A percentile compares a stretch with the other conserved stretches of the same genome.
Conservation (phyloP, 1,284 basidiomycete genomes). For the Irpex rosettiformis region DNA sequence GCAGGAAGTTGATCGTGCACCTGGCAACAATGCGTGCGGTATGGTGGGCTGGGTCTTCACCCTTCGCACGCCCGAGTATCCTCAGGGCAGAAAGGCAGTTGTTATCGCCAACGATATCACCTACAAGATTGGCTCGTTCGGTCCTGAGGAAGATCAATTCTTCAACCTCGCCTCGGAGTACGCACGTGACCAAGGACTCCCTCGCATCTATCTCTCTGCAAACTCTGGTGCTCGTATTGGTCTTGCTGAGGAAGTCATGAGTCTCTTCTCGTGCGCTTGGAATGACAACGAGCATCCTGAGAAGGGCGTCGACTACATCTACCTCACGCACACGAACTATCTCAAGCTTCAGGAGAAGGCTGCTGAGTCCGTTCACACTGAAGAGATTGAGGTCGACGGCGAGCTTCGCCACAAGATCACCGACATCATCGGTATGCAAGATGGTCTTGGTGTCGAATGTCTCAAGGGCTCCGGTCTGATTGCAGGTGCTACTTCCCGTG, state of each 20-base stretch:
- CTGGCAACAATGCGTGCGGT: slow-evolving; percentile 93
- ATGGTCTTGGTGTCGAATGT: slow-evolving; percentile 98
- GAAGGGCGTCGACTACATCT: slow-evolving; percentile 97
- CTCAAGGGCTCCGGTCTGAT: slow-evolving; percentile 96
- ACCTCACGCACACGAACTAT: slow-evolving; percentile 85
- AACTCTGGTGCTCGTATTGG: slow-evolving; percentile 98
- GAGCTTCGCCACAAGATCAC: slow-evolving; percentile 92
- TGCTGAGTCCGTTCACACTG: slow-evolving; percentile 74
- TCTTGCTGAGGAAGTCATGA: slow-evolving; percentile 89
- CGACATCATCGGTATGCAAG: slow-evolving; percentile 93
- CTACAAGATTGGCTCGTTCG: slow-evolving; percentile 98
- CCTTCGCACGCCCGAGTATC: slow-evolving; percentile 91
- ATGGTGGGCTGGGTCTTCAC: slow-evolving; percentile 99
- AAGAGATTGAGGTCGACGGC: slow-evolving; percentile 83
- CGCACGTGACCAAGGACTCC: slow-evolving; percentile 84
- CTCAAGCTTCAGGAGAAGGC: slow-evolving; percentile 83
- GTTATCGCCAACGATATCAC: slow-evolving; percentile 99
- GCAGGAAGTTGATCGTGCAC: slow-evolving; percentile 85
- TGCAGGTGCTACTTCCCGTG: slow-evolving; percentile 96
- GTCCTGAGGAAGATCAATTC: slow-evolving; percentile 93
- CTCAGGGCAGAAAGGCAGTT: slow-evolving; percentile 83
- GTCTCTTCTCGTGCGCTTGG: slow-evolving; percentile 92
- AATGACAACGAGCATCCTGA: slow-evolving; percentile 78
- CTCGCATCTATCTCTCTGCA: slow-evolving; percentile 96
- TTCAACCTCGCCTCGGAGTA: slow-evolving; percentile 95